Base-by-base conservation (phyloP, 495 filamentous ascomycete species). In the Penicillium waksmanii region DNA sequence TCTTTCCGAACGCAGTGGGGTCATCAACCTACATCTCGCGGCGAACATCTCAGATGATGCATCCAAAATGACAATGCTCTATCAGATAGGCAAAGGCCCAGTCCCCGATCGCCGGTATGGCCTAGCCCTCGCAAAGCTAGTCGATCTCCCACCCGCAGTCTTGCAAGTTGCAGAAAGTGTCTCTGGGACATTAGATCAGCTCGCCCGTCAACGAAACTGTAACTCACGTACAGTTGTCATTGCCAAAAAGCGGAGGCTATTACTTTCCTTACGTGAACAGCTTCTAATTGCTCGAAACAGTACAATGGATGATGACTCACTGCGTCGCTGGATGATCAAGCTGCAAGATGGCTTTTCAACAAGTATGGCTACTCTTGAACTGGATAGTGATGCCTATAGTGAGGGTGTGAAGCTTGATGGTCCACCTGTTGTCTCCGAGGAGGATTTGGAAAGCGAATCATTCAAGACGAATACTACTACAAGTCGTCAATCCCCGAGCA, bases 1-100 rank as follows among this genome's bases (percentile, higher is more conserved):
- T 40, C 74, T 97, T 61, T 82, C 83, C 3, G 86, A 90, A 60
- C 84, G 86, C 35, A 82, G 74, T 38, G 92, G 91, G 8, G 91
- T 97, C 2, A 77, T 93, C 47, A 94, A 89, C 66, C 74, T 95
- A 17, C 92, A 97, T 66, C 82, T 98, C 3, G 84, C 84, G 1
- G 90, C 92, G 15, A 82, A 96, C 49, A 83, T 87, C 43, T 73
- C 77, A 5, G 53, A 66, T 3, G 66, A 73, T 31, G 63, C 76
- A 9, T 76, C 74, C 10, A 80, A 79, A 56, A 90, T 97, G 79
- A 93, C 80, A 0, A 95, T 97, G 89, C 82, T 93, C 1, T 97
- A 98, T 72, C 90, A 85, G 49, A 82, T 97, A 54, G 75, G 82
- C 19, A 78, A 86, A 33, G 94, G 93, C 0, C 82, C 80, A 4